These are phyloP conservation scores for Pseudozyma hubeiensis DNA, from an alignment of 1,284 basidiomycete species.

Conservation along the genomic window DNA sequence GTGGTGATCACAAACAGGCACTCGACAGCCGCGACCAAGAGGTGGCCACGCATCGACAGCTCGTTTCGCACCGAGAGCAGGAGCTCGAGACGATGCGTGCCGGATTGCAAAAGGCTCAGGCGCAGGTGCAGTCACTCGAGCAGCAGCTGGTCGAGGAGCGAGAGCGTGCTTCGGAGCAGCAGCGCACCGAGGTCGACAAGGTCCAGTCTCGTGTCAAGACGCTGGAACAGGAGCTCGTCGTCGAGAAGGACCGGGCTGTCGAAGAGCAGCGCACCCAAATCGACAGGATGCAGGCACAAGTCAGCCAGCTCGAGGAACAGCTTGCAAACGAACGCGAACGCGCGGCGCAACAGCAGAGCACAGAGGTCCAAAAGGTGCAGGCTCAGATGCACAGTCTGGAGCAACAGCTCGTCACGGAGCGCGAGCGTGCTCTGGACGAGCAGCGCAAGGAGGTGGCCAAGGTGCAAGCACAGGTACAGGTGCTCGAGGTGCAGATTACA, in stretches of 20 bases:
- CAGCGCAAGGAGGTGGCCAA: conserved; percentile 18
- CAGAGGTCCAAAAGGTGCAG: conserved; percentile 17
- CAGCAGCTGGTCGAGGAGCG: conserved; percentile 29
- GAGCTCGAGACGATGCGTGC: conserved; percentile 27
- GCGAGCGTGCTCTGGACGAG: conserved; percentile 10
- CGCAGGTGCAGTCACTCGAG: conserved; percentile 10
- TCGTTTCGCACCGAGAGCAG: conserved; percentile 19
- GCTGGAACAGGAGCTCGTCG: conserved; percentile 23
- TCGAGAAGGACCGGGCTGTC: conserved; percentile 15
- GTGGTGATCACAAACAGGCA: conserved; percentile 40
- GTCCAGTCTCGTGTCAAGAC: conserved; percentile 11
- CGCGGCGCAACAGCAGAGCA: conserved; percentile 17
- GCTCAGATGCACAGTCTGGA: conserved; percentile 11
- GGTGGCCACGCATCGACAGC: conserved; percentile 27
- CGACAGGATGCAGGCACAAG: conserved; percentile 17
- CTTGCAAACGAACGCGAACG: conserved; percentile 18
- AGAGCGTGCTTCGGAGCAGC: conserved; percentile 25
- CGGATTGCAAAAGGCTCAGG: conserved; percentile 18
- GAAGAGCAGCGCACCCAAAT: conserved; percentile 22
- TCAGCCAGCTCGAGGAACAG: conserved; percentile 25
- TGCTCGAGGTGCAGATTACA: conserved; percentile 18
- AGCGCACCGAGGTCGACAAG: conserved; percentile 17
- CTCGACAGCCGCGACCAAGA: conserved; percentile 40
- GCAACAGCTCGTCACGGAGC: conserved; percentile 19
- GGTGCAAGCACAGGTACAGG: conserved; percentile 13